Conservation (phyloP, 768 basidiomycete genomes). For the Pleurotus salmoneostramineus region DNA sequence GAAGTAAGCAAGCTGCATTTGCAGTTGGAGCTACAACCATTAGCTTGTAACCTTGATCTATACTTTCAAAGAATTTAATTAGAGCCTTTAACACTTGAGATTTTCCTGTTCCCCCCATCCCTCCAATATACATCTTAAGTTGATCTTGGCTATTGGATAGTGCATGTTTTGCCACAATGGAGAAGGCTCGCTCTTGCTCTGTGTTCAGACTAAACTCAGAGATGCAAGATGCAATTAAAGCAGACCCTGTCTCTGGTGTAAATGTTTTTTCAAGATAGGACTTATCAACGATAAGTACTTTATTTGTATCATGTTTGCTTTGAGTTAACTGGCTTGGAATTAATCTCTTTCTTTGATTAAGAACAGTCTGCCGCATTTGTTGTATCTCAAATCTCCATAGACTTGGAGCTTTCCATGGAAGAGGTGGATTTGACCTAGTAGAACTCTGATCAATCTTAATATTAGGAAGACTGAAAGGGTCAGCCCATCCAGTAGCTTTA, state of each 20-base stretch:
- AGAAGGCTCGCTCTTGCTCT: constrained; percentile 28
- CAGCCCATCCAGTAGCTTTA: too few relatives aligned
- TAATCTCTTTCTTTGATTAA: too few relatives aligned
- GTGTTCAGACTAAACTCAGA: constrained; percentile 19
- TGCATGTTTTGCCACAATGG: constrained; percentile 24
- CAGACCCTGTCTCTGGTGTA: not conserved
- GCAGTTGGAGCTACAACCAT: constrained; percentile 23
- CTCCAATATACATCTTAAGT: constrained; percentile 28
- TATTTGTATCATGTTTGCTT: too few relatives aligned
- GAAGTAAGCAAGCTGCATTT: constrained; percentile 18
- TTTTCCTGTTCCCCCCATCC: constrained; percentile 31
- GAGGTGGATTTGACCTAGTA: too few relatives aligned
- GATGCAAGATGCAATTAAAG: too few relatives aligned
- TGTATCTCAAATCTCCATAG: too few relatives aligned
- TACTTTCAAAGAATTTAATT: constrained; percentile 17
- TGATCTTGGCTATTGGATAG: constrained; percentile 10
- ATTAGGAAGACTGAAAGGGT: too few relatives aligned
- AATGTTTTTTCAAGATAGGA: not conserved
- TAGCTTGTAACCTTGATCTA: constrained; percentile 21
- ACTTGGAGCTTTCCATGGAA: too few relatives aligned
- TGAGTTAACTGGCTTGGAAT: too few relatives aligned
- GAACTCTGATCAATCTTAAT: too few relatives aligned
- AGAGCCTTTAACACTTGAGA: constrained; percentile 25
- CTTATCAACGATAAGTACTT: constrained; percentile 16
- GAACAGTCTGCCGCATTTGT: too few relatives aligned